These are phyloP conservation scores for Botrytis hyacinthi DNA, from an alignment of 2,329 filamentous ascomycete genomes.

Conservation along the genomic window DNA sequence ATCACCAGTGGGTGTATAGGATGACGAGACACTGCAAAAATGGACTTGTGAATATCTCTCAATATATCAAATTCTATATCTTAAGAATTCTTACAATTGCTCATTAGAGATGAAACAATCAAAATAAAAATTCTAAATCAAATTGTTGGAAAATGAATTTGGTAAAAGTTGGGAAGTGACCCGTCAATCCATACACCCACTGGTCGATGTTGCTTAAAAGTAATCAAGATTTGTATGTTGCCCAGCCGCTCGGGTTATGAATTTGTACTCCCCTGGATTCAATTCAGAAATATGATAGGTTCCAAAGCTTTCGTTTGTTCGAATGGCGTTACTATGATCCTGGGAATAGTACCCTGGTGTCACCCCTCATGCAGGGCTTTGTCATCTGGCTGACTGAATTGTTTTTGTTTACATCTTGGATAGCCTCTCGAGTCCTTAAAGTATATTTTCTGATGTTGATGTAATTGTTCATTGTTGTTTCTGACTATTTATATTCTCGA, in stretches of 20 bases:
- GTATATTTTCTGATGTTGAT: neutral
- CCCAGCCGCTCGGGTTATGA: neutral
- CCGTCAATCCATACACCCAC: too few relatives aligned
- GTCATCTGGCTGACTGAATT: conserved; percentile 6
- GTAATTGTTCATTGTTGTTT: neutral
- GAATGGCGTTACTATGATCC: neutral
- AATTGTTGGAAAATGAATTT: too few relatives aligned
- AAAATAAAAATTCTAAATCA: too few relatives aligned
- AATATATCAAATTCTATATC: too few relatives aligned
- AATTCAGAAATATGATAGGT: neutral
- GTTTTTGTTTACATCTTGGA: conserved; percentile 14
- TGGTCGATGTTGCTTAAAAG: neutral
- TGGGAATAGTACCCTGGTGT: neutral
- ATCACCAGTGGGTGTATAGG: neutral
- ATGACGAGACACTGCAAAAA: too few relatives aligned
- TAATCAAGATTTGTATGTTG: neutral
- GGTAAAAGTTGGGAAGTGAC: too few relatives aligned
- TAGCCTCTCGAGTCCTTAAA: neutral
- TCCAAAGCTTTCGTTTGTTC: neutral
- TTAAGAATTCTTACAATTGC: too few relatives aligned
- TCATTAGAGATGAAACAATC: too few relatives aligned
- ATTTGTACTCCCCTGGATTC: neutral
- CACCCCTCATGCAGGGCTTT: conserved; percentile 8
- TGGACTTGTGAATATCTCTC: too few relatives aligned
- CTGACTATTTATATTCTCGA: neutral